Base-by-base conservation (phyloP, 2,329 filamentous ascomycete species). In the Thelonectria olida region DNA sequence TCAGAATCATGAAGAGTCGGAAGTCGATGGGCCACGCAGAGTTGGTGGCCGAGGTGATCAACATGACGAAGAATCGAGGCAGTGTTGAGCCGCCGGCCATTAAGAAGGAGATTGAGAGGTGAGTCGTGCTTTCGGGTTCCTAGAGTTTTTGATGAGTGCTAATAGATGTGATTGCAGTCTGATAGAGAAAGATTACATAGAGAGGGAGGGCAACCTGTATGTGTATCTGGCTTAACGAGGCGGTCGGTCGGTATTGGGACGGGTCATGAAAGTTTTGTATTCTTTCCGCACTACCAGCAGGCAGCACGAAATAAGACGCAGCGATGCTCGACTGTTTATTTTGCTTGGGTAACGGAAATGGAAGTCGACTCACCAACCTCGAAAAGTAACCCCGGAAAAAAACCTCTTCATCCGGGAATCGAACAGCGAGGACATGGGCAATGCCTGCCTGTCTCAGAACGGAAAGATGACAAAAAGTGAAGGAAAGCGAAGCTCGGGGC, bases 51-150 rank as follows among this genome's bases (percentile, higher is more conserved):
- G 94, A 98, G 80, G 93, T 97, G 17, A 97, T 99, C 73, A 92
- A 90, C 70, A 89, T 95, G 73, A 99, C 95, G 2, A 92, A 90
- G 81, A 92, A 87, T 67, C 85, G 96, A 55, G 96, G 96, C 13
- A 92, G 92, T 17, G 83, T 99, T 61, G 94, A 97, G 73, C 86
- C 93, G 39, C 83, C 84, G 2, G 93, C 96, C 65, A 98, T 99
- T 67, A 99, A 99, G 87, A 90, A 91, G 81, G 96, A 98, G 76
- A 97, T 99, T 77, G 96, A 98, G 78, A 93, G 92, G 88, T 94
- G 79, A 73, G 90, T 84, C 27, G 50, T n/a, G 23, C 20, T 22
- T 15, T 2, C 23, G 4, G 9, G 34, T 15, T n/a, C 6, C 12
- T 44, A 13, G 15, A 4, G n/a, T 5, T 25, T 20, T 7, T 23